Percentiles rank a stretch among this genome's conserved stretches.
These are phyloP conservation scores for Rhizoclosmatium sp. DNA, from an alignment of 192 early-diverging fungal genomes.

Conservation along the genomic window DNA sequence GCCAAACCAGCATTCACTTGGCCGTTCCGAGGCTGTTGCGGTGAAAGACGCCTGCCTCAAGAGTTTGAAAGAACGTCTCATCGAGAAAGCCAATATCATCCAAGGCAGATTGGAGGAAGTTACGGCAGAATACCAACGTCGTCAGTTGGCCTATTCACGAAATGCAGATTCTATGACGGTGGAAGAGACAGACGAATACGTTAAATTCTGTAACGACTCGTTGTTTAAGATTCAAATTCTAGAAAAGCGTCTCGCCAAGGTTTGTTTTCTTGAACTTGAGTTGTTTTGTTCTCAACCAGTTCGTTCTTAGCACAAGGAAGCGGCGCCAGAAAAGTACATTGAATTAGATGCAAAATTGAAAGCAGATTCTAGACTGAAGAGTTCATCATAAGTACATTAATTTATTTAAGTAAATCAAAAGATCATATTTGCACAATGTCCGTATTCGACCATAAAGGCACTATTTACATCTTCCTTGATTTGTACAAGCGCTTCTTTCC, in stretches of 20 bases:
- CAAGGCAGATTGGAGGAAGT: constrained; percentile 63
- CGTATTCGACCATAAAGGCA: not conserved
- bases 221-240: constrained; percentile 67
- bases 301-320: constrained; percentile 56
- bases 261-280: constrained; percentile 14
- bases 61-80: constrained; percentile 57
- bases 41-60: constrained; percentile 64
- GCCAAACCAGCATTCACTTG: constrained; percentile 51
- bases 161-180: constrained; percentile 67
- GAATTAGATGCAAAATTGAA: constrained; percentile 57
- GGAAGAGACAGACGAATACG: constrained; percentile 68
- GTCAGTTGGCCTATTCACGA: constrained; percentile 60
- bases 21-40: constrained; percentile 51
- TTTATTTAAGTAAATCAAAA: constrained; percentile 1
- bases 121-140: constrained; percentile 61
- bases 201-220: constrained; percentile 65
- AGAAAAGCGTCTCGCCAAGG: constrained; percentile 68
- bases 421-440: not conserved
- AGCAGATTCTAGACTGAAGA: constrained; percentile 51
- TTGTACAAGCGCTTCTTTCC: not conserved
- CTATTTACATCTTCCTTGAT: not conserved
- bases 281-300: not conserved
- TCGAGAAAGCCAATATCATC: constrained; percentile 68
- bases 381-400: not conserved
- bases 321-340: constrained; percentile 58